Conservation (phyloP, 2,329 filamentous ascomycete genomes). For the Aspergillus latus region DNA sequence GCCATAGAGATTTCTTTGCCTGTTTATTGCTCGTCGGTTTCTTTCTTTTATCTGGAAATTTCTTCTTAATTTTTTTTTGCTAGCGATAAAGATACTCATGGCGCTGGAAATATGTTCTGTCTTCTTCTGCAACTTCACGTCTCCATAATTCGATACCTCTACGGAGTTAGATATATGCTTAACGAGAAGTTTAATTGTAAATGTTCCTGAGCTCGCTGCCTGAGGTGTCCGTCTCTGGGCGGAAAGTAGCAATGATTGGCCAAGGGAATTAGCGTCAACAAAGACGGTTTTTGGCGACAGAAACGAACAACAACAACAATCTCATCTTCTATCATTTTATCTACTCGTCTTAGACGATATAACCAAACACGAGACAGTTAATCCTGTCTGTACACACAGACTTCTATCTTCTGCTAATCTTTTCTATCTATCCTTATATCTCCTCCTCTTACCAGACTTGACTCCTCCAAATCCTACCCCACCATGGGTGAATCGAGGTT, state of each 20-base stretch:
- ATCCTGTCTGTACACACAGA: neutral
- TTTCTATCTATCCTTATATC: slow-evolving; percentile 8
- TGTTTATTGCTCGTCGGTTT: neutral
- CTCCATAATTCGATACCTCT: neutral
- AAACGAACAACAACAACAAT: slow-evolving; percentile 25
- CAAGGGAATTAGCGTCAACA: slow-evolving; percentile 21
- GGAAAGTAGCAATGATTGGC: slow-evolving; percentile 20
- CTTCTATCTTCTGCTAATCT: slow-evolving; percentile 3
- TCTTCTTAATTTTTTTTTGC: slow-evolving; percentile 13
- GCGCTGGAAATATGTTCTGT: neutral
- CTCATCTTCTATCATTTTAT: slow-evolving; percentile 4
- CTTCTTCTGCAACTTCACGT: neutral
- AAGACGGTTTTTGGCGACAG: slow-evolving; percentile 26
- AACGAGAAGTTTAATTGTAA: neutral
- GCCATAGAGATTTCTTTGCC: neutral
- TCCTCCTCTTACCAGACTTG: neutral
- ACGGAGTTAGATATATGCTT: no score
- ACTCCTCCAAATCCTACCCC: slow-evolving; percentile 29
- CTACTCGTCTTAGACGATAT: slow-evolving; percentile 2
- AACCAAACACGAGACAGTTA: slow-evolving; percentile 12
- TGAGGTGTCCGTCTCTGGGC: slow-evolving; percentile 9
- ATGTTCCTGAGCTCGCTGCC: neutral
- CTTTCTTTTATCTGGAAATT: neutral
- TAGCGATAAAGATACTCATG: slow-evolving; percentile 23
- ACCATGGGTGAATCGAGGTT: slow-evolving; percentile 67